Evolutionary conservation across 345 rosid genomes (phyloP).

Genomic region (Hibiscus trionum): DNA sequence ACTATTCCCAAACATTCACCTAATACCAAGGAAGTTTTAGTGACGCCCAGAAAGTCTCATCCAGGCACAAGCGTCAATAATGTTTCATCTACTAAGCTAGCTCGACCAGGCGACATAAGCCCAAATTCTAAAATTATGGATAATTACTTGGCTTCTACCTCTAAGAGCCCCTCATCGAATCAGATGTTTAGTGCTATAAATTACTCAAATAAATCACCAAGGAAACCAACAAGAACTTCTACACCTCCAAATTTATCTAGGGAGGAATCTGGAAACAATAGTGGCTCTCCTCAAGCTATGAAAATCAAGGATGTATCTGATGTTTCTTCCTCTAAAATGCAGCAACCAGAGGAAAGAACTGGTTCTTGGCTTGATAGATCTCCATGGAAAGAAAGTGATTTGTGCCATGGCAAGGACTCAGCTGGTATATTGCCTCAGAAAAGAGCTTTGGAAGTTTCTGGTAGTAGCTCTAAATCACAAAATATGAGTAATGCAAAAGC

Average conservation of each 20-base stretch:
- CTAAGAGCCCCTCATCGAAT: slow-evolving; percentile 23
- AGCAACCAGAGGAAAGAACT: slow-evolving; percentile 16
- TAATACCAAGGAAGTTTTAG: slow-evolving; percentile 14
- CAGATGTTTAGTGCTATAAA: slow-evolving; percentile 24
- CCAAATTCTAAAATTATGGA: slow-evolving; percentile 19
- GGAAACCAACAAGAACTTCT: slow-evolving; percentile 29
- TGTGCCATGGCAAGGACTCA: slow-evolving; percentile 21
- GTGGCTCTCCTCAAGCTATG: slow-evolving; percentile 22
- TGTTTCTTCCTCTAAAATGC: slow-evolving; percentile 23
- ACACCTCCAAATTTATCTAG: slow-evolving; percentile 30
- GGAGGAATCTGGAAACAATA: slow-evolving; percentile 20
- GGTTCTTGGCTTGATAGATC: slow-evolving; percentile 20
- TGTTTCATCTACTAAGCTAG: slow-evolving; percentile 1
- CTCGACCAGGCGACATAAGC: slow-evolving; percentile 21
- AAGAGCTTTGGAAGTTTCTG: slow-evolving; percentile 26
- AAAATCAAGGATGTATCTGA: slow-evolving; percentile 12
- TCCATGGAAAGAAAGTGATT: slow-evolving; percentile 23
- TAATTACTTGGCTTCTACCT: slow-evolving; percentile 18
- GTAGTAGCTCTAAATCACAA: slow-evolving; percentile 22
- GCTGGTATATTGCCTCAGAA: slow-evolving; percentile 28
- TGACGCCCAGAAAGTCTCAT: slow-evolving; percentile 29
- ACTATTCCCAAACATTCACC: slow-evolving; percentile 23
- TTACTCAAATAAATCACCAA: slow-evolving; percentile 46
- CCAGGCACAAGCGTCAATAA: slow-evolving; percentile 22
- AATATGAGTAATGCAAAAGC: slow-evolving; percentile 27